phyloP scores from a whole-genome alignment of 305 asterid genomes.

The Ilex paraguariensis region DNA sequence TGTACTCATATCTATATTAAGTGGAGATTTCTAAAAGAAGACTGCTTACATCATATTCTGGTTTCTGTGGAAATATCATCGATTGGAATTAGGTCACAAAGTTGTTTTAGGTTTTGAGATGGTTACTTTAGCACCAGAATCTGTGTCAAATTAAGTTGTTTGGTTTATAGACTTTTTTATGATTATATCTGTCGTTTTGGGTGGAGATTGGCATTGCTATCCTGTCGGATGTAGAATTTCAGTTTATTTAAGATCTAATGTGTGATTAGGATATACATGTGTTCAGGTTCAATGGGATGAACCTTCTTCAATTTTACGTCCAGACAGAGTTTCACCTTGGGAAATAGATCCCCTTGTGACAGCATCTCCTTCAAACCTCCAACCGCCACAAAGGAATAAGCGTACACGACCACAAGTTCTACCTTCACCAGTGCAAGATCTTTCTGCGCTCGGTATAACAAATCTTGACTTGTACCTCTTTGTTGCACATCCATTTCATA shows the following conservation, averaged over 20 bases:
- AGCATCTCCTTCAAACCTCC: conserved; percentile 22
- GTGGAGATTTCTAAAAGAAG: no score
- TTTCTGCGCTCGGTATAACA: conserved; percentile 20
- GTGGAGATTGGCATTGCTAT: no score
- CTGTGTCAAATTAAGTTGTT: neutral
- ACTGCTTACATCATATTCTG: no score
- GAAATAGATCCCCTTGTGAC: conserved; percentile 34
- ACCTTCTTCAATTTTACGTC: conserved; percentile 4
- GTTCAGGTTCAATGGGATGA: conserved; percentile 11
- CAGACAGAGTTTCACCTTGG: conserved; percentile 35
- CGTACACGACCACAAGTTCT: conserved; percentile 22
- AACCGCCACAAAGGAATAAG: conserved; percentile 32
- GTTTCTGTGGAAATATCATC: neutral
- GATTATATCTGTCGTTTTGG: neutral
- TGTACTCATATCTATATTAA: no score
- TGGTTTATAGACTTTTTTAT: neutral
- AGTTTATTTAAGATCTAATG: neutral
- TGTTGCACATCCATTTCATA: neutral
- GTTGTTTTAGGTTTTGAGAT: neutral
- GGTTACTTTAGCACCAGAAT: neutral
- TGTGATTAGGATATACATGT: neutral
- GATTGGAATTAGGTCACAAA: neutral
- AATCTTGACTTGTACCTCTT: neutral
- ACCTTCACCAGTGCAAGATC: conserved; percentile 23
- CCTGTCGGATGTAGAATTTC: neutral